These are phyloP conservation scores for Penicillium chermesinum DNA, from an alignment of 495 filamentous ascomycete species.

Conservation along the genomic window DNA sequence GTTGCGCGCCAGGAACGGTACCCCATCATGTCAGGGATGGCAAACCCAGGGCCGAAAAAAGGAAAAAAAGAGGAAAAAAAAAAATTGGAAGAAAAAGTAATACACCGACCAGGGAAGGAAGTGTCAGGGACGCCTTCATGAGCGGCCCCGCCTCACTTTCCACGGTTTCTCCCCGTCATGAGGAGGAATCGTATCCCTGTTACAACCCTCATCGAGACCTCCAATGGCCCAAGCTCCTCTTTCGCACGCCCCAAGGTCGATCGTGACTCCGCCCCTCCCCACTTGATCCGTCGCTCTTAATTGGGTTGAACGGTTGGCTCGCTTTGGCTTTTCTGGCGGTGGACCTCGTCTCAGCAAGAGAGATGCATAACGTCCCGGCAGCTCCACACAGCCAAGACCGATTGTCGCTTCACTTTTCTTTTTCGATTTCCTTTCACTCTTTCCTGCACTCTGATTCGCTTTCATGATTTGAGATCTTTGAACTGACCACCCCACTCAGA, in stretches of 20 bases:
- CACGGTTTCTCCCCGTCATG: neutral
- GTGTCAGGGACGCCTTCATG: neutral
- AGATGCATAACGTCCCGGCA: constrained; percentile 3
- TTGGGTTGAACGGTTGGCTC: constrained; percentile 12
- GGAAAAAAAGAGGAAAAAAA: neutral
- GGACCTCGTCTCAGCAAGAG: constrained; percentile 4
- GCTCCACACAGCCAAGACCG: constrained; percentile 24
- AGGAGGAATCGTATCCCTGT: constrained; percentile 15
- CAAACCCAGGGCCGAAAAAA: constrained; percentile 9
- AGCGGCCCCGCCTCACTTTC: neutral
- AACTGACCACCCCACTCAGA: constrained; percentile 43
- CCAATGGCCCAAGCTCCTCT: constrained; percentile 37
- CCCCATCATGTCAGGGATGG: constrained; percentile 7
- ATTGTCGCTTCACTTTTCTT: constrained; percentile 11
- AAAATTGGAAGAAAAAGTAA: neutral
- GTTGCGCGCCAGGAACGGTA: constrained; percentile 25
- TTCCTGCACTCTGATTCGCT: constrained; percentile 8
- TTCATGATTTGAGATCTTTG: constrained; percentile 20
- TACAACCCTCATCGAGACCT: neutral
- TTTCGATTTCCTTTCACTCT: constrained; percentile 4
- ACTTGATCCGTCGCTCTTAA: constrained; percentile 15
- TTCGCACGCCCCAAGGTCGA: constrained; percentile 24
- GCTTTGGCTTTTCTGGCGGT: constrained; percentile 1
- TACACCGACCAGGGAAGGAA: neutral
- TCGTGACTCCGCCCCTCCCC: constrained; percentile 24